Evolutionary conservation across 805 yeast species (phyloP).

Genomic region (Sungouiozyma intestinalis): DNA sequence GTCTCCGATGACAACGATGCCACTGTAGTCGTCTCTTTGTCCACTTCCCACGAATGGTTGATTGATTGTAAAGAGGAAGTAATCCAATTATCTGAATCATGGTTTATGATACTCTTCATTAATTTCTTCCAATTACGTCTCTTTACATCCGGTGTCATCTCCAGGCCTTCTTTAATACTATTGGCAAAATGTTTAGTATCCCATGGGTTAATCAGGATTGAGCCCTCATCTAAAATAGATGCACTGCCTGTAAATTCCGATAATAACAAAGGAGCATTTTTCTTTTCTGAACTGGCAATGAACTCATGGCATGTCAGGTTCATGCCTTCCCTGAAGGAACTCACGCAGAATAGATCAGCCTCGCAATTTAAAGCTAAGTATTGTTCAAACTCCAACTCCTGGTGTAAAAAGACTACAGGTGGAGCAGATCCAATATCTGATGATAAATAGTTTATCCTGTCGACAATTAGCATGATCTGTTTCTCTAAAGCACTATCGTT

Average conservation of each 20-base stretch:
- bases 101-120: slow-evolving; percentile 45
- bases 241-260: slow-evolving; percentile 97
- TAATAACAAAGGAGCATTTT: slow-evolving; percentile 70
- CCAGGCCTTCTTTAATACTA: slow-evolving; percentile 53
- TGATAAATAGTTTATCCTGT: slow-evolving; percentile 71
- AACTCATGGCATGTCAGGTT: slow-evolving; percentile 94
- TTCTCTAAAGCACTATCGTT: slow-evolving; percentile 56
- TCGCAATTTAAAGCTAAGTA: slow-evolving; percentile 77
- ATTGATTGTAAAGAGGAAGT: slow-evolving; percentile 43
- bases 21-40: slow-evolving; percentile 31
- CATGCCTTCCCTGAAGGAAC: slow-evolving; percentile 94
- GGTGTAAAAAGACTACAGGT: slow-evolving; percentile 81
- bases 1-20: slow-evolving; percentile 26
- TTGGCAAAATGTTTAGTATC: slow-evolving; percentile 56
- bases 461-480: slow-evolving; percentile 67
- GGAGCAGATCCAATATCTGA: slow-evolving; percentile 63
- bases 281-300: slow-evolving; percentile 58
- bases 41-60: slow-evolving; percentile 40
- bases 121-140: slow-evolving; percentile 50
- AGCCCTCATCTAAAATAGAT: slow-evolving; percentile 56
- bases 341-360: slow-evolving; percentile 80
- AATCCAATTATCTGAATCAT: slow-evolving; percentile 75
- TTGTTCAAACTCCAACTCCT: slow-evolving; percentile 82
- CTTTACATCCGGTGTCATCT: slow-evolving; percentile 53
- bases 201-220: slow-evolving; percentile 86